Evolutionary conservation across 202 grass and related monocot species (phyloP).

Genomic region (Brachypodium distachyon): DNA sequence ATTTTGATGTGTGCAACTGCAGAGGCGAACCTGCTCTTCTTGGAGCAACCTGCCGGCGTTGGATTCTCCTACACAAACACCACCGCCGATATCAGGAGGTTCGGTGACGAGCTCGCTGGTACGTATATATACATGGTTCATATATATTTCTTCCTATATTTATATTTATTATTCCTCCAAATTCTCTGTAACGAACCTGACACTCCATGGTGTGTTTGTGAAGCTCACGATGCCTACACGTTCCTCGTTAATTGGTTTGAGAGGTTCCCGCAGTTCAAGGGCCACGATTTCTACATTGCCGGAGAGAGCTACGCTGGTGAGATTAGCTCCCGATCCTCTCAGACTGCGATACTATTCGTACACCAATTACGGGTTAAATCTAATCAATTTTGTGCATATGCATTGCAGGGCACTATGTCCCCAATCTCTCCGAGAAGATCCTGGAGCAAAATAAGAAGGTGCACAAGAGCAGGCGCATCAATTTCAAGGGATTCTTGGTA

Average conservation of each 20-base stretch:
- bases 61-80: conserved; percentile 53
- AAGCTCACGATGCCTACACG: conserved; percentile 20
- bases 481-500: conserved; percentile 49
- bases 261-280: conserved; percentile 54
- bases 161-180: not conserved
- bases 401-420: conserved; percentile 30
- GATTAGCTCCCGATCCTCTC: too few species aligned
- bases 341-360: too few species aligned
- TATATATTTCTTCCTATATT: not conserved
- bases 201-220: not conserved
- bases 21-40: conserved; percentile 40
- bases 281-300: conserved; percentile 44
- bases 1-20: not conserved
- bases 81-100: not conserved
- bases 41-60: conserved; percentile 41
- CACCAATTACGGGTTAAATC: not conserved
- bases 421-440: conserved; percentile 15
- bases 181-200: not conserved
- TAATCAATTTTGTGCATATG: not conserved
- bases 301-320: conserved; percentile 43
- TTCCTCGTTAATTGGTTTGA: conserved; percentile 63
- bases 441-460: not conserved
- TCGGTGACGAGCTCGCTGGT: conserved; percentile 37
- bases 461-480: conserved; percentile 11
- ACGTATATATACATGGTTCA: not conserved